phyloP scores from a whole-genome alignment of 306 rosid genomes.

The Rosa persica region DNA sequence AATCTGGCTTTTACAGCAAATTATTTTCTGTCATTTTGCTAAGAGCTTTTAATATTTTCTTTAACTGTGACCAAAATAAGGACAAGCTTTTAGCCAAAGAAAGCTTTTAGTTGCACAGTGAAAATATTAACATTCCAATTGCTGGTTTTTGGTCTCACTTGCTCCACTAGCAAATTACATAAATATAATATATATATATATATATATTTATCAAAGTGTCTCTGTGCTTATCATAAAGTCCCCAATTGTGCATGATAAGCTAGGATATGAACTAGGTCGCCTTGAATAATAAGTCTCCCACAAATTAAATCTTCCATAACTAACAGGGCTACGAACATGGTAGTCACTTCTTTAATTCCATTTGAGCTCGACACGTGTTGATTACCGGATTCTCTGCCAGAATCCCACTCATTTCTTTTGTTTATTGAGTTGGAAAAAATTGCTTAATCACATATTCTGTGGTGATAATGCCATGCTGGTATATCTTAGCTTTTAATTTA shows the following conservation, averaged over 20 bases:
- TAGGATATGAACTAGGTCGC: not conserved
- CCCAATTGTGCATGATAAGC: not conserved
- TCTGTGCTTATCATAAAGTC: not conserved
- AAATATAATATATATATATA: not conserved
- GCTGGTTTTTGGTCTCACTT: not conserved
- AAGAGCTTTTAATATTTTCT: not conserved
- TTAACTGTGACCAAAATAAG: not conserved
- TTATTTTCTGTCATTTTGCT: not conserved
- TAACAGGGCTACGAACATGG: not conserved
- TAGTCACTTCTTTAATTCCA: not conserved
- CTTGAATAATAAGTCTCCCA: conserved; percentile 2
- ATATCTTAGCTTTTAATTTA: not conserved
- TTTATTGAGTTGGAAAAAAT: not conserved
- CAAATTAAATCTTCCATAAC: not conserved
- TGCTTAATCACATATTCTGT: not conserved
- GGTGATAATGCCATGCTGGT: not conserved
- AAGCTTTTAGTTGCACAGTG: conserved; percentile 6
- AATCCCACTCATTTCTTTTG: not conserved
- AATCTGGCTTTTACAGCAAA: not conserved
- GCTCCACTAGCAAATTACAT: not conserved
- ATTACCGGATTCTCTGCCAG: not conserved
- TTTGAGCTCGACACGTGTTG: not conserved
- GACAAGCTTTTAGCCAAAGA: not conserved
- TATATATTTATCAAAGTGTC: not conserved
- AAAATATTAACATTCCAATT: conserved; percentile 4